Evolutionary conservation across 768 basidiomycete genomes (phyloP).

Genomic region (Pleurotus sapidus): DNA sequence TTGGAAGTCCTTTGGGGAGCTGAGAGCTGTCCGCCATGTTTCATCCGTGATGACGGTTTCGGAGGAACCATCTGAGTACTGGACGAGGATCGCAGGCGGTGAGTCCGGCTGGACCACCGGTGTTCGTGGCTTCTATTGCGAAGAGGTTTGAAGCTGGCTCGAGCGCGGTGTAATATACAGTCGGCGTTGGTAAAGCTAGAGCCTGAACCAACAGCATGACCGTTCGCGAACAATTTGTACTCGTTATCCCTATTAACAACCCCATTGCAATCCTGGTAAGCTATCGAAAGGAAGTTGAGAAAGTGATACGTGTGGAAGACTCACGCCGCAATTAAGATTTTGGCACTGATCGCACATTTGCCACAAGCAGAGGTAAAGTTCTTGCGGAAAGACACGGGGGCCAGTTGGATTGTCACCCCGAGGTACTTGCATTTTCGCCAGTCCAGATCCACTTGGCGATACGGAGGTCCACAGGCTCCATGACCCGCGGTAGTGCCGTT

Average conservation of each 20-base stretch:
- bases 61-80: slow-evolving; percentile 20
- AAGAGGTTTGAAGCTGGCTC: slow-evolving; percentile 18
- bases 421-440: not conserved
- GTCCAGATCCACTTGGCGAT: slow-evolving; percentile 8
- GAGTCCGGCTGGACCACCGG: slow-evolving; percentile 23
- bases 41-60: slow-evolving; percentile 17
- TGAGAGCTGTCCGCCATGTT: slow-evolving; percentile 17
- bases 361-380: slow-evolving; percentile 18
- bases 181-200: slow-evolving; percentile 17
- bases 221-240: slow-evolving; percentile 26
- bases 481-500: not conserved
- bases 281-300: not conserved
- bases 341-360: slow-evolving; percentile 9
- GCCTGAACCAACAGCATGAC: slow-evolving; percentile 18
- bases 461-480: not conserved
- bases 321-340: slow-evolving; percentile 11
- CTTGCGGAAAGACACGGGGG: slow-evolving; percentile 25
- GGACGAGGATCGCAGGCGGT: slow-evolving; percentile 17
- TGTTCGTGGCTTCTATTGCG: slow-evolving; percentile 27
- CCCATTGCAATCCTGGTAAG: not conserved
- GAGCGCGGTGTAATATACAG: slow-evolving; percentile 18
- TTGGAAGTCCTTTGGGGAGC: slow-evolving; percentile 1
- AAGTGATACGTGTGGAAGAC: not conserved
- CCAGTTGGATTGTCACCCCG: slow-evolving; percentile 11
- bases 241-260: slow-evolving; percentile 18